These are phyloP conservation scores for Serendipita sp. DNA, from an alignment of 1,284 basidiomycete species.

Conservation along the genomic window DNA sequence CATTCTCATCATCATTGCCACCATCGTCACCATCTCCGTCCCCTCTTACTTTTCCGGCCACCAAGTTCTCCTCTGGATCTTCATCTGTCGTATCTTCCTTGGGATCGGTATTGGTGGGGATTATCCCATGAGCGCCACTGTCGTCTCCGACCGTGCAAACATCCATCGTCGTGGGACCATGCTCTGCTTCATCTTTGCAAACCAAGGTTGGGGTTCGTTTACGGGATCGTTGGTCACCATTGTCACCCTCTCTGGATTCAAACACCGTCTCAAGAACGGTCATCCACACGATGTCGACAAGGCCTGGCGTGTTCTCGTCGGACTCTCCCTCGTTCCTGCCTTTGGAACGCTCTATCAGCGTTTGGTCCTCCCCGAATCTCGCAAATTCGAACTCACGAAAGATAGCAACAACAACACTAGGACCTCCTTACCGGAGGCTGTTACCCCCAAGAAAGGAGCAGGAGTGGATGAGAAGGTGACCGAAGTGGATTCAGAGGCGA, in stretches of 20 bases:
- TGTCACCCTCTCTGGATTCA: slow-evolving; percentile 56
- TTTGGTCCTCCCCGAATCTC: slow-evolving; percentile 57
- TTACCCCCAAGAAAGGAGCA: slow-evolving; percentile 5
- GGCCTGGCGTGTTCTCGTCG: slow-evolving; percentile 58
- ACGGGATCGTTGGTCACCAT: slow-evolving; percentile 52
- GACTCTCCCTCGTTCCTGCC: slow-evolving; percentile 55
- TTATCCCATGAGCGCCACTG: slow-evolving; percentile 65
- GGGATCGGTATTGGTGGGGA: slow-evolving; percentile 71
- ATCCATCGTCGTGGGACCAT: slow-evolving; percentile 59
- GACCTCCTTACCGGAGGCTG: slow-evolving; percentile 11
- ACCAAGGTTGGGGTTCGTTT: slow-evolving; percentile 64
- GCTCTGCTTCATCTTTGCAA: slow-evolving; percentile 60
- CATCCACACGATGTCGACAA: slow-evolving; percentile 49
- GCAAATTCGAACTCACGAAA: slow-evolving; percentile 29
- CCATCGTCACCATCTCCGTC: slow-evolving; percentile 27
- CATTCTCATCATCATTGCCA: slow-evolving; percentile 62
- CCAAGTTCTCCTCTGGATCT: slow-evolving; percentile 41
- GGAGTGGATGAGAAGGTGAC: slow-evolving; percentile 1
- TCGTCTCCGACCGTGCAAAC: slow-evolving; percentile 39
- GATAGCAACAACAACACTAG: slow-evolving; percentile 14
- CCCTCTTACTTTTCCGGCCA: slow-evolving; percentile 18
- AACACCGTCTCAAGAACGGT: slow-evolving; percentile 42
- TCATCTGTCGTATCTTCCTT: slow-evolving; percentile 53
- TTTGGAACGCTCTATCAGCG: slow-evolving; percentile 60
- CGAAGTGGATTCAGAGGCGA: not conserved